Base-by-base conservation (phyloP, 495 filamentous ascomycete species). In the Penicillium turbatum region DNA sequence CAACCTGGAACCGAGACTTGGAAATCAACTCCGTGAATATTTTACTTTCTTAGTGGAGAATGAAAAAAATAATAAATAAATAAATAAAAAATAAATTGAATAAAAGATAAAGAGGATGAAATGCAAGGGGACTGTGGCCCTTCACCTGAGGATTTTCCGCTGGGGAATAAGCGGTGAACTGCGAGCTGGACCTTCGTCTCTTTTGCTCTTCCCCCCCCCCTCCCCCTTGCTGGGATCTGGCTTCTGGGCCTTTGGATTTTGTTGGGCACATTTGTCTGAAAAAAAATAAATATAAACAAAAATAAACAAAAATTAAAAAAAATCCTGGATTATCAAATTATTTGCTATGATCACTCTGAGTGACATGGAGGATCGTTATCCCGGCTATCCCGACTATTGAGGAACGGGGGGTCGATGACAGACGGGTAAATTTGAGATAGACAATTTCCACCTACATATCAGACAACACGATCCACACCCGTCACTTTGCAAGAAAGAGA, bases 191-290 rank as follows among this genome's bases (percentile, higher is more conserved):
- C n/a, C n/a, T n/a, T n/a, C n/a, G 17, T 26, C 26, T 35, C 21
- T 36, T 19, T 42, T 36, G 15, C 29, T 41, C 38, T 30, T 29
- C 36, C 4, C 21, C 35, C 36, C 44, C 52, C 44, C 36, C 4
- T 4, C 35, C 36, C 44, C 52, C 44, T 55, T 55, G 45, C 43
- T 53, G 51, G 16, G 49, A 51, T 51, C 49, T 43, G 37, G 15
- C 48, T 49, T 24, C 32, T 32, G 9, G 19, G 35, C 48, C 26
- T 16, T 32, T 35, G 6, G 1, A 26, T 51, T 41, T 32, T 35
- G 49, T 51, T 51, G 49, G 21, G 49, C 13, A 10, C 36, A 16
- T 35, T 35, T 37, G 21, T 21, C n/a, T 15, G 13, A 32, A 31
- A 43, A 30, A 6, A 36, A 46, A 31, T n/a, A 46, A 31, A 5